Evolutionary conservation across 441 rosid species (phyloP).

Genomic region (Omphalea diandra): DNA sequence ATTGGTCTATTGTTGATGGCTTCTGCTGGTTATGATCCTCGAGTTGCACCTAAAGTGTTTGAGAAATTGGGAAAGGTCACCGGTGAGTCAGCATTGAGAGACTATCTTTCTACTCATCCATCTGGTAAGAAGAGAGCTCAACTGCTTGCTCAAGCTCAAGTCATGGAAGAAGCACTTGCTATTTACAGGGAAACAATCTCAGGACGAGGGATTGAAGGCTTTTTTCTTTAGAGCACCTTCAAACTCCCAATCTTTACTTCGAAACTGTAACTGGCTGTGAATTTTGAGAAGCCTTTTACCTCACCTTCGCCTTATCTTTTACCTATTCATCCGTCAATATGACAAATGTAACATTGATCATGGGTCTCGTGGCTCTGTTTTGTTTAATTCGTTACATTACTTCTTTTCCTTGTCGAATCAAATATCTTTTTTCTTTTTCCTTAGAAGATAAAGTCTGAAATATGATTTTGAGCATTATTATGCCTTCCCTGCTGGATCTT

Average conservation of each 20-base stretch:
- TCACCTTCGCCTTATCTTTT: too few species aligned
- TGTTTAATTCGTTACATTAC: too few species aligned
- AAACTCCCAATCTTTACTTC: neutral
- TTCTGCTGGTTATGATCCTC: constrained; percentile 92
- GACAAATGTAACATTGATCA: too few species aligned
- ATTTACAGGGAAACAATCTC: constrained; percentile 58
- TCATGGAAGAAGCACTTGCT: constrained; percentile 87
- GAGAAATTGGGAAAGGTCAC: constrained; percentile 73
- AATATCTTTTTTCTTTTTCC: constrained; percentile 1
- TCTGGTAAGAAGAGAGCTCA: constrained; percentile 85
- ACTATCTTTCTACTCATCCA: constrained; percentile 93
- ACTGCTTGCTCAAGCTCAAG: constrained; percentile 68
- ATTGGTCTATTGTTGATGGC: constrained; percentile 75
- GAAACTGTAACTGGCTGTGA: neutral
- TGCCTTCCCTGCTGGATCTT: too few species aligned
- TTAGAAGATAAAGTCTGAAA: neutral
- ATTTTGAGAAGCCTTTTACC: neutral
- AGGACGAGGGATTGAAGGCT: constrained; percentile 79
- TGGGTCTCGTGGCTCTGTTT: too few species aligned
- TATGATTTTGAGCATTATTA: too few species aligned
- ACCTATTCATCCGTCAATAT: too few species aligned
- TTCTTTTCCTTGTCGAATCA: neutral
- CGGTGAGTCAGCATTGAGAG: constrained; percentile 44
- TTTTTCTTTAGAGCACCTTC: constrained; percentile 54
- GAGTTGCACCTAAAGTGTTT: constrained; percentile 72